phyloP scores from a whole-genome alignment of 306 rosid genomes.

The Cotoneaster glaucophyllus region DNA sequence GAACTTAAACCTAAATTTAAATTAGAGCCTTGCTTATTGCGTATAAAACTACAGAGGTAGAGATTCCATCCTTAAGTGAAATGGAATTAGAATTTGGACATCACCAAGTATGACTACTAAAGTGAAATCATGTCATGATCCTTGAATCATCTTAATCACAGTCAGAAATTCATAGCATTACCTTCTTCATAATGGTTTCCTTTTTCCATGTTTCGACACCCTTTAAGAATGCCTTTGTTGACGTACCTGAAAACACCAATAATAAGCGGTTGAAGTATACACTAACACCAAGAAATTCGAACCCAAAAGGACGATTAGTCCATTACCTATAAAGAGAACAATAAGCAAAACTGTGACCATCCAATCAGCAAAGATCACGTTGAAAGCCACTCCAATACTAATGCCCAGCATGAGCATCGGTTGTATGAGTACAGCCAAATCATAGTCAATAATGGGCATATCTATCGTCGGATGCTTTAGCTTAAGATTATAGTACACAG shows the following conservation, averaged over 20 bases:
- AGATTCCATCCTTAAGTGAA: background rate
- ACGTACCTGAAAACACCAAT: constrained; percentile 47
- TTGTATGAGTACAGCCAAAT: constrained; percentile 78
- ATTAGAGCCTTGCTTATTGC: background rate
- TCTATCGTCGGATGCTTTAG: constrained; percentile 66
- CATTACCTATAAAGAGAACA: constrained; percentile 64
- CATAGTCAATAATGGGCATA: constrained; percentile 83
- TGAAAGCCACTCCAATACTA: constrained; percentile 85
- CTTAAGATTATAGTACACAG: constrained; percentile 78
- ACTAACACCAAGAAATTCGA: background rate
- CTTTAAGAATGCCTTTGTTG: constrained; percentile 77
- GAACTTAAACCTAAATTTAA: background rate
- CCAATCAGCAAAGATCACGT: constrained; percentile 87
- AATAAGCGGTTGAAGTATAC: background rate
- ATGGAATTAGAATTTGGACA: background rate
- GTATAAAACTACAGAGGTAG: background rate
- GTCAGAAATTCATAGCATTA: constrained; percentile 4
- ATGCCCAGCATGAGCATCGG: constrained; percentile 98
- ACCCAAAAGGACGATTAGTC: background rate
- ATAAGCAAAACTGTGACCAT: constrained; percentile 87
- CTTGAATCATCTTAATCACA: background rate
- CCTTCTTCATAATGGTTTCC: constrained; percentile 83
- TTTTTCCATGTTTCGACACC: constrained; percentile 89
- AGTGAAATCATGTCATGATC: background rate
- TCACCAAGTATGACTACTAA: background rate